These are phyloP conservation scores for Ceratorhiza oryzae-sativae DNA, from an alignment of 1,284 basidiomycete species.

Conservation along the genomic window DNA sequence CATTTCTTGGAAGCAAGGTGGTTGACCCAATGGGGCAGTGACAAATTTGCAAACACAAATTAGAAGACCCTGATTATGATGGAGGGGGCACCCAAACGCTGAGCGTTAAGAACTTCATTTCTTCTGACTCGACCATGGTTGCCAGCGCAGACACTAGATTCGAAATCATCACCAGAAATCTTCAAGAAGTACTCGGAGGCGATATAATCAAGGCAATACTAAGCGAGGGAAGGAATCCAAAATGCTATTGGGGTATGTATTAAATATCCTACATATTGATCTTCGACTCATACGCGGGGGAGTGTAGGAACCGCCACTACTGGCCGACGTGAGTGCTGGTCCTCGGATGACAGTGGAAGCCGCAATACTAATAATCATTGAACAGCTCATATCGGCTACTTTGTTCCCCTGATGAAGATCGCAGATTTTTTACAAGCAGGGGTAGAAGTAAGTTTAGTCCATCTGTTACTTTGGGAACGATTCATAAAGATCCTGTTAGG, in stretches of 20 bases:
- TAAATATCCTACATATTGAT: background rate
- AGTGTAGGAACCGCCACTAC: constrained; percentile 87
- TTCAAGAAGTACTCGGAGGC: constrained; percentile 89
- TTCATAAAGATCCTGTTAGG: constrained; percentile 54
- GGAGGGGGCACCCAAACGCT: too few relatives aligned
- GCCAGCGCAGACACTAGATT: constrained; percentile 66
- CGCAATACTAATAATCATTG: background rate
- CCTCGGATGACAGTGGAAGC: background rate
- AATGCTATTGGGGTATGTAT: constrained; percentile 87
- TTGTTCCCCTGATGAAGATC: constrained; percentile 94
- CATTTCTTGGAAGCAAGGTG: too few relatives aligned
- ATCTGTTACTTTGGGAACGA: background rate
- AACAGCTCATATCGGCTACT: constrained; percentile 95
- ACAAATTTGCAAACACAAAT: too few relatives aligned
- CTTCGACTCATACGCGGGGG: constrained; percentile 15
- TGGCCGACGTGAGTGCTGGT: constrained; percentile 77
- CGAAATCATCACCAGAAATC: constrained; percentile 83
- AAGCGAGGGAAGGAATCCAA: constrained; percentile 76
- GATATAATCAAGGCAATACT: constrained; percentile 86
- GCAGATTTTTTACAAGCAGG: constrained; percentile 95
- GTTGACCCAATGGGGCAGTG: too few relatives aligned
- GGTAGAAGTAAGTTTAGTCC: constrained; percentile 65
- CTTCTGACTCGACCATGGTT: constrained; percentile 35
- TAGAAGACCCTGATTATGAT: too few relatives aligned
- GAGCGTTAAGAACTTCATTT: constrained; percentile 9